Evolutionary conservation across 2,329 filamentous ascomycete species (phyloP), one percentile per base, ranked within the genome.

Genomic region (Diaporthe sp.): DNA sequence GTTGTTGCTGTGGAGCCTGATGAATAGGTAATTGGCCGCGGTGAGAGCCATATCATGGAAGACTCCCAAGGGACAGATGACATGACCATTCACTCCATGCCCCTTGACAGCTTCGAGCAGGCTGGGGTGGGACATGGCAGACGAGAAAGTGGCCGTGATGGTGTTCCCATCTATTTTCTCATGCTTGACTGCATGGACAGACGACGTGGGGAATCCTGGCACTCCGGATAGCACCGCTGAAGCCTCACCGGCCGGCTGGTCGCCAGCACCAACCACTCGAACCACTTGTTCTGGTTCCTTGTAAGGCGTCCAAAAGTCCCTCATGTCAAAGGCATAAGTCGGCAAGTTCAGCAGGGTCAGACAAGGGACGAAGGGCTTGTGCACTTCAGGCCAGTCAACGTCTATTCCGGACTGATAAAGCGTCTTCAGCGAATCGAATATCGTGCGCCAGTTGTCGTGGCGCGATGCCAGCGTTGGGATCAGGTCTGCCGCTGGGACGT

Each of bases 81-180:
- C 34, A 22, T 58, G 55, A 19, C 55, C 55, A 37, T 34, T 31
- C 17, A 91, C 88, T 79, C 88, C 84, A 79, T 92, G 90, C 39
- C 90, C 90, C 71, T 84, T 86, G 74, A 91, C 87, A 25, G 88
- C 87, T 42, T 86, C 85, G 82, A 86, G 87, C 19, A 91, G 83
- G 79, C 89, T 87, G n/a, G 87, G 85, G 65, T 90, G 87, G 19
- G 87, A 86, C 39, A 90, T 82, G 78, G 89, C n/a, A 15, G 73
- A 61, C 4, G 34, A 2, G 42, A 75, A 71, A 15, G 31, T 31
- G 17, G 55, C 55, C 5, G 15, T 58, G 55, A 58, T 58, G 25
- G 55, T 9, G 15, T 37, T 31, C 8, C 55, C 55, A 9, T 58
- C 55, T 58, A 37, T 37, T 8, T 8, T 58, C 10, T 58, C 55